Evolutionary conservation across 108 stramenopile species (phyloP).

Genomic region (Schizochytrium sp.): DNA sequence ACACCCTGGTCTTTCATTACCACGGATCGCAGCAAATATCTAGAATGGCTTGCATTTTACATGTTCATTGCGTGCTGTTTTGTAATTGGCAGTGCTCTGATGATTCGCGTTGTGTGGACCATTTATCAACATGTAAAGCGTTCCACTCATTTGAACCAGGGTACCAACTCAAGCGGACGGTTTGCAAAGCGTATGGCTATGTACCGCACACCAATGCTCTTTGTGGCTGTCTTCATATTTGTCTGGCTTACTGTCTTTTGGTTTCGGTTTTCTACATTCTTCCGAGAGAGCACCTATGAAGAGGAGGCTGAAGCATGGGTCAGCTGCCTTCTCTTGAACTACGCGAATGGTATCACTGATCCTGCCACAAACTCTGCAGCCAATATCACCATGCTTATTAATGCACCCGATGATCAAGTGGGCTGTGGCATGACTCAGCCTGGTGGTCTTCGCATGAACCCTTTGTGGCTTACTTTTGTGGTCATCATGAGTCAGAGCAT

Average conservation of each 20-base stretch:
- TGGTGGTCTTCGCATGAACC: neutral
- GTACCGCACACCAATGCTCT: slow-evolving; percentile 59
- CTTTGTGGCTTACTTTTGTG: neutral
- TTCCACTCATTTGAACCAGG: neutral
- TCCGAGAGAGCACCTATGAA: slow-evolving; percentile 1
- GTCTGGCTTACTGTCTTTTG: slow-evolving; percentile 56
- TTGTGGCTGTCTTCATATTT: slow-evolving; percentile 54
- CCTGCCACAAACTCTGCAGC: slow-evolving; percentile 23
- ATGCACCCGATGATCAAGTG: neutral
- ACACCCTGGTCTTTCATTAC: slow-evolving; percentile 34
- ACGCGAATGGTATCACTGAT: neutral
- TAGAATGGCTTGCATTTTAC: slow-evolving; percentile 50
- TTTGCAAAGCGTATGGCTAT: neutral
- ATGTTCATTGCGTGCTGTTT: slow-evolving; percentile 46
- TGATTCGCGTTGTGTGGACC: slow-evolving; percentile 12
- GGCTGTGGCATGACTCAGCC: slow-evolving; percentile 29
- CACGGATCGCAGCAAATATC: too few relatives aligned
- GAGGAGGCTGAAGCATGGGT: slow-evolving; percentile 43
- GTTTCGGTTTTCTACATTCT: neutral
- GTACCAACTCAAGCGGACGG: neutral
- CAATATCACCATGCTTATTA: slow-evolving; percentile 16
- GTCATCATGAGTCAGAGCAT: slow-evolving; percentile 52
- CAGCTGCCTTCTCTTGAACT: slow-evolving; percentile 8
- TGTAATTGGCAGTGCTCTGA: neutral
- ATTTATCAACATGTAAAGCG: neutral